Base-by-base conservation (phyloP, 75 land plant genomes). In the Pseudotsuga menziesii region DNA sequence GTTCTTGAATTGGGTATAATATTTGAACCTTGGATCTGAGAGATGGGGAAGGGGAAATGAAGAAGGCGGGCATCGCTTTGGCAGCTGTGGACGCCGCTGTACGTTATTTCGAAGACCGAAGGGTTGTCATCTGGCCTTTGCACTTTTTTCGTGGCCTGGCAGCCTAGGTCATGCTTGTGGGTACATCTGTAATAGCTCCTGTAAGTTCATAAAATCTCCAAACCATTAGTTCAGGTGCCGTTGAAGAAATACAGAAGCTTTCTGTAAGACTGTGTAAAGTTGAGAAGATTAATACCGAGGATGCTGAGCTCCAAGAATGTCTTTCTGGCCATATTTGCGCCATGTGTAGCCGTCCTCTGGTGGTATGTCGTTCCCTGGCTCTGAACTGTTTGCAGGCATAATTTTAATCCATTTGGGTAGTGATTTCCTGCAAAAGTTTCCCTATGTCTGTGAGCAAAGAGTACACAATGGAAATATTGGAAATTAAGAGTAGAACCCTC, bases 131-230 rank as follows among this genome's bases (percentile, higher is more conserved):
- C 76, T 2, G 77, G 44, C 14, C 79, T 52, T 73, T 85, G 86
- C 16, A 82, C 86, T 58, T 85, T 79, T 27, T 82, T 85, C 2
- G 52, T 78, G 2, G 86, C 86, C 12, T 35, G 63, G 57, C 86
- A 85, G 19, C 75, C 80, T 60, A 39, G 15, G 12, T 78, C 77
- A 36, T 73, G 20, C 56, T 85, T 85, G 73, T 86, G 87, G 20
- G 87, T 86, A 64, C 88, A 86, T 29, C 88, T 55, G 75, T 75
- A 86, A 60, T 86, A 86, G 83, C 83, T 86, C 58, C 87, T 85
- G 87, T 62, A 57, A 56, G 25, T 39, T 39, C 72, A 36, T 39
- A 4, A 9, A 41, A n/a, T 39, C n/a, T 39, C 41, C 35, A 69
- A 4, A 39, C 71, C 41, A 39, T 67, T 39, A 16, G 39, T 20